phyloP scores from a whole-genome alignment of 345 rosid genomes.

The Eucalyptus curtisii region DNA sequence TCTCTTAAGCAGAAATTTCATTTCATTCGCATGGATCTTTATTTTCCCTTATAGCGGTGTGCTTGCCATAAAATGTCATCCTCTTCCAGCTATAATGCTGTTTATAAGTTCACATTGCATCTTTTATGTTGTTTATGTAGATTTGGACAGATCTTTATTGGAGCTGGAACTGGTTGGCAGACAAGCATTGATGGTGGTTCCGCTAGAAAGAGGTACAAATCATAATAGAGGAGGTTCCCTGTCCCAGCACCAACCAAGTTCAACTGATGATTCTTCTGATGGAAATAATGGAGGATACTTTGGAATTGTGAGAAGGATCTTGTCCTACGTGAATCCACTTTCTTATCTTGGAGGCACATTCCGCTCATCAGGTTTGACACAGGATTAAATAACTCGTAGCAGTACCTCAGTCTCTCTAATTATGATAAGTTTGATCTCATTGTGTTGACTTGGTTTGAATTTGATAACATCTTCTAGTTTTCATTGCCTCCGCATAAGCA shows the following conservation, averaged over 20 bases:
- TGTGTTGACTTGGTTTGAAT: neutral
- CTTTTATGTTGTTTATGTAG: conserved; percentile 21
- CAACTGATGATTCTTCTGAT: conserved; percentile 12
- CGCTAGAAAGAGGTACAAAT: conserved; percentile 22
- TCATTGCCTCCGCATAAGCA: neutral
- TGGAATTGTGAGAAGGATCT: conserved; percentile 26
- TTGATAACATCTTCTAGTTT: neutral
- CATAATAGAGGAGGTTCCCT: conserved; percentile 21
- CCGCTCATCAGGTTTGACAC: conserved; percentile 29
- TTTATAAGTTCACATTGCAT: neutral
- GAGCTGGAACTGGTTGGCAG: conserved; percentile 65
- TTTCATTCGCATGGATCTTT: neutral
- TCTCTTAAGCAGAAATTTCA: neutral
- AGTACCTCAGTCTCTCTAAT: conserved; percentile 21
- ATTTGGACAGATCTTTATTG: conserved; percentile 53
- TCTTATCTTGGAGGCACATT: conserved; percentile 51
- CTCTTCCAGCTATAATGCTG: neutral
- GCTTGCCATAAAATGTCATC: neutral
- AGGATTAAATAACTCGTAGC: conserved; percentile 28
- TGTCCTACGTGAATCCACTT: conserved; percentile 69
- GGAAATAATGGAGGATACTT: conserved; percentile 57
- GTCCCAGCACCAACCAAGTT: conserved; percentile 8
- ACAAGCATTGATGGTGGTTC: conserved; percentile 83
- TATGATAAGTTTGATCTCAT: neutral
- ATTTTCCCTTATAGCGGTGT: neutral